phyloP scores from a whole-genome alignment of 805 yeast species.

The Yamadazyma ubonensis region DNA sequence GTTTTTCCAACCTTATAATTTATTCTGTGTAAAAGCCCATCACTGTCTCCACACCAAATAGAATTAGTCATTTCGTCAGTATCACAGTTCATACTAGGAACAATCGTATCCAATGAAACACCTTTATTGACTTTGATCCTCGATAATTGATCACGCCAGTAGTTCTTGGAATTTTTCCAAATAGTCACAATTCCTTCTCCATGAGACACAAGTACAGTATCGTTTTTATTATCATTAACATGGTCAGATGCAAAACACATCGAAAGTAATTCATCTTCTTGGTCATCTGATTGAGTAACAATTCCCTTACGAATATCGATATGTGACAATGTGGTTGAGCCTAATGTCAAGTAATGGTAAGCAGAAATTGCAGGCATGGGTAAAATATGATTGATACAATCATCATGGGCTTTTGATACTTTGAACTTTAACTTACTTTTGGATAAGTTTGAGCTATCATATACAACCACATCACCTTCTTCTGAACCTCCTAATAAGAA shows the following conservation, averaged over 20 bases:
- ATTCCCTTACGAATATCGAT: constrained; percentile 77
- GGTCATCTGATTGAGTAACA: constrained; percentile 73
- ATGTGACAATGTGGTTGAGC: constrained; percentile 77
- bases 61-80: constrained; percentile 46
- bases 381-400: constrained; percentile 71
- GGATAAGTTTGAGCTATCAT: constrained; percentile 57
- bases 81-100: constrained; percentile 54
- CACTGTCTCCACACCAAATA: constrained; percentile 78
- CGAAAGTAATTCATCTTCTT: constrained; percentile 87
- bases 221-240: constrained; percentile 48
- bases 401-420: constrained; percentile 64
- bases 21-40: constrained; percentile 68
- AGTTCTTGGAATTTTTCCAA: constrained; percentile 76
- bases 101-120: constrained; percentile 71
- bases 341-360: constrained; percentile 76
- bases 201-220: constrained; percentile 76
- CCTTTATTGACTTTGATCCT: constrained; percentile 67
- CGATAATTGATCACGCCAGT: constrained; percentile 72
- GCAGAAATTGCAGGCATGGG: constrained; percentile 63
- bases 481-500: constrained; percentile 66
- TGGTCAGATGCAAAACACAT: constrained; percentile 64
- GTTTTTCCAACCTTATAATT: constrained; percentile 64
- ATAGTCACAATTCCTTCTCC: constrained; percentile 86
- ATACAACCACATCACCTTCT: constrained; percentile 61
- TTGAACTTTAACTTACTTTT: constrained; percentile 40